Base-by-base conservation (phyloP, 129 eudicot genomes). In the Smallanthus sonchifolius region DNA sequence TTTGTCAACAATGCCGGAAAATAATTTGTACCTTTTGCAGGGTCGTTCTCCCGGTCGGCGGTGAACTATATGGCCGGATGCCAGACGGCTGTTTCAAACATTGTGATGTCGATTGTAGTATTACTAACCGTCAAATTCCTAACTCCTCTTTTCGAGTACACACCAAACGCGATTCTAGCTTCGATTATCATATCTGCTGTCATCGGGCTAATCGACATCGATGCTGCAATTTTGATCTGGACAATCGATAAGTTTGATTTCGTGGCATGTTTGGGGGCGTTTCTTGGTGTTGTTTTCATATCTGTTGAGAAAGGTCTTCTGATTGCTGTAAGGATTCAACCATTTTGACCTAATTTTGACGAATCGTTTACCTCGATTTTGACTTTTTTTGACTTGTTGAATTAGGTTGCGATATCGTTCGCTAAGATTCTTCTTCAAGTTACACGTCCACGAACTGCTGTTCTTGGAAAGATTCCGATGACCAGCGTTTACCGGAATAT, bases 171-270 rank as follows among this genome's bases (percentile, higher is more conserved):
- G 0, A 89, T 92, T 68, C 87, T 92, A 30, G 44, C 97, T 30
- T 78, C 97, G 64, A 92, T 92, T 72, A 92, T 89, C 61, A 89
- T 92, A 63, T 87, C 97, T 0, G 97, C 97, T 1, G 96, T 89
- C 57, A 66, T 89, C 19, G 87, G 91, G 56, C 85, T 92, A 16
- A 89, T 92, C 11, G 96, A 92, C 37, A 75, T 62, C 6, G 86
- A 87, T 5, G 97, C 96, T 28, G 88, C 86, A 2, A 74, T 89
- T 59, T 75, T 85, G 62, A 92, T 92, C 1, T 89, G 96, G 94
- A 92, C 89, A 78, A 89, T 82, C 20, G 97, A 92, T 54, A 92
- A 92, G 49, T 81, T 89, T 30, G 97, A 89, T 62, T 92, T 92
- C 44, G 64, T 92, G 38, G 96, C 97, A 2, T 92, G 96, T 62